phyloP scores from a whole-genome alignment of 78 protist species.

The Cavenderia fasciculata region DNA sequence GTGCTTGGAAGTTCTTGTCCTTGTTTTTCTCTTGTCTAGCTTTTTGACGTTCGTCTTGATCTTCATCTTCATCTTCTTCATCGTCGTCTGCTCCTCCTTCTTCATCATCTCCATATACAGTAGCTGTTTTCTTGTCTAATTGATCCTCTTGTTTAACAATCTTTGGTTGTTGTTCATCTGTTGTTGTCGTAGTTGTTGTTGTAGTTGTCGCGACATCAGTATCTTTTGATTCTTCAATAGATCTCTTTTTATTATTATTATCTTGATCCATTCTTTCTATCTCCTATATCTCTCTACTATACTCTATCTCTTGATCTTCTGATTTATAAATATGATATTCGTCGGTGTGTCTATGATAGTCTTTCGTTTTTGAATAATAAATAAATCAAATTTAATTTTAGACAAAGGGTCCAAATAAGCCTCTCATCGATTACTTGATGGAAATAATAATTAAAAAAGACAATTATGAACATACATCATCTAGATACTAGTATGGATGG shows the following conservation, averaged over 20 bases:
- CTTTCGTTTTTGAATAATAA: too few species aligned
- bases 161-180: neutral
- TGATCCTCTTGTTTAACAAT: neutral
- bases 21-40: neutral
- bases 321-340: too few species aligned
- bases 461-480: too few species aligned
- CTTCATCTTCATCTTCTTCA: slow-evolving; percentile 50
- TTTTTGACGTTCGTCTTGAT: neutral
- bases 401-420: too few species aligned
- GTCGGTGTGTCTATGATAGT: too few species aligned
- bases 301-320: too few species aligned
- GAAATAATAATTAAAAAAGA: too few species aligned
- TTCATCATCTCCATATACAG: neutral
- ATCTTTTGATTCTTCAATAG: neutral
- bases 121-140: neutral
- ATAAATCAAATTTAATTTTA: too few species aligned
- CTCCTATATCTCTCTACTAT: too few species aligned
- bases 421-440: too few species aligned
- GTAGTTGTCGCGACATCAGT: neutral
- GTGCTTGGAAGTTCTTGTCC: neutral
- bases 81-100: slow-evolving; percentile 20
- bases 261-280: neutral
- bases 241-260: neutral
- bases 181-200: neutral
- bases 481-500: too few species aligned